Evolutionary conservation across 23 red algal species (phyloP), one percentile per base, ranked within the genome.

Genomic region (Cyanidium caldarium): DNA sequence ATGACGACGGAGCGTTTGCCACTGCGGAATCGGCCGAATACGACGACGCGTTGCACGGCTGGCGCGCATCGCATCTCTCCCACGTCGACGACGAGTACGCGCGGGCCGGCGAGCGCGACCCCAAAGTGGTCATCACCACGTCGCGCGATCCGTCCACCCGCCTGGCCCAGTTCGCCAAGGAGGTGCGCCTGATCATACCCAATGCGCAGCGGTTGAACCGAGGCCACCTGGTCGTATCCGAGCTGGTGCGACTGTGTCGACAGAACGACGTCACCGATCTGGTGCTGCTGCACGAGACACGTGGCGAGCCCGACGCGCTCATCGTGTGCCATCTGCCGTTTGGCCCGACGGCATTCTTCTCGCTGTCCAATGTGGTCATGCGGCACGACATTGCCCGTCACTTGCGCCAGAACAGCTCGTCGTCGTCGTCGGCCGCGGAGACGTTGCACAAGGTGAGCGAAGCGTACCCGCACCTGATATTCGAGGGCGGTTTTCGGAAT

Each of bases 81-180:
- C 88, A 94, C 69, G 69, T 77, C 12, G 91, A 96, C 77, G 91
- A 96, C 43, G 91, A 96, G 74, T 96, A 96, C 58, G 91, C 83
- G 12, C 25, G n/a, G 33, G 83, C 84, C 2, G 78, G 58, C 26
- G 44, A 28, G 23, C 1, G 28, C 13, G 39, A 68, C 7, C 91
- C 91, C 34, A 70, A 83, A 35, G 76, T 96, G 33, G 79, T 96
- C 3, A 68, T 96, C 41, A 96, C 91, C n/a, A 96, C 91, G 34
- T 82, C 75, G n/a, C 65, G 91, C 13, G 79, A 82, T 29, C 83
- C 91, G 29, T 82, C 73, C 2, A 72, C 72, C 25, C 80, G 91
- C 2, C 73, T 96, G 33, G 37, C 58, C n/a, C 91, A 96, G 79
- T 96, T 96, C 85, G 83, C 84, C 40, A 96, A 96, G 66, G 91